phyloP scores from a whole-genome alignment of 352 stramenopile genomes.

The Heterotrichella gracilis region DNA sequence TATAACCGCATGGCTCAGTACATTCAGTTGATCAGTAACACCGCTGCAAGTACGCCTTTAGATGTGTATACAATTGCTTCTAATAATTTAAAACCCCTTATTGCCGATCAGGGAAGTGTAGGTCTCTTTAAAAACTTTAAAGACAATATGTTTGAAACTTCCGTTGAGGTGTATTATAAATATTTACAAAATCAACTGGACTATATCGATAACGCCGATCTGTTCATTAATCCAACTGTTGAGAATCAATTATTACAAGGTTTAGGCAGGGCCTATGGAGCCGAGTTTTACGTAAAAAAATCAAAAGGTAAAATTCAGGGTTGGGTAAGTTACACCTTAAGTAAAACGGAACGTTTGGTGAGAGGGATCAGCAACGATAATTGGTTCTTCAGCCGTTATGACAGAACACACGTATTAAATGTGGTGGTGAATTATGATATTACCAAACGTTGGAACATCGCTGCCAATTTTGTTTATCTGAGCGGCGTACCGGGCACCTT shows the following conservation, averaged over 20 bases:
- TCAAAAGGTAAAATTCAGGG: not conserved
- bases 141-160: not conserved
- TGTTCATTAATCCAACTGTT: not conserved
- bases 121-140: constrained; percentile 3
- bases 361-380: not conserved
- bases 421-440: not conserved
- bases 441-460: not conserved
- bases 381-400: not conserved
- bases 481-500: not conserved
- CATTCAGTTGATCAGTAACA: not conserved
- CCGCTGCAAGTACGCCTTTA: not conserved
- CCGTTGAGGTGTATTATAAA: not conserved
- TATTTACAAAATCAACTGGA: not conserved
- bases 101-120: not conserved
- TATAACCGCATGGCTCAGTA: not conserved
- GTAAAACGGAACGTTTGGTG: not conserved
- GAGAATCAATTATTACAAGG: constrained; percentile 6
- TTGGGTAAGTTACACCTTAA: not conserved
- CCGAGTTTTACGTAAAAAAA: constrained; percentile 8
- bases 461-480: not conserved
- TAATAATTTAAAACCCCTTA: not conserved
- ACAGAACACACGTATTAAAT: not conserved
- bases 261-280: not conserved
- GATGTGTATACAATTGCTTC: not conserved
- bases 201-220: constrained; percentile 4